phyloP scores from a whole-genome alignment of 176 grass and related monocot genomes.

The Olyra latifolia region DNA sequence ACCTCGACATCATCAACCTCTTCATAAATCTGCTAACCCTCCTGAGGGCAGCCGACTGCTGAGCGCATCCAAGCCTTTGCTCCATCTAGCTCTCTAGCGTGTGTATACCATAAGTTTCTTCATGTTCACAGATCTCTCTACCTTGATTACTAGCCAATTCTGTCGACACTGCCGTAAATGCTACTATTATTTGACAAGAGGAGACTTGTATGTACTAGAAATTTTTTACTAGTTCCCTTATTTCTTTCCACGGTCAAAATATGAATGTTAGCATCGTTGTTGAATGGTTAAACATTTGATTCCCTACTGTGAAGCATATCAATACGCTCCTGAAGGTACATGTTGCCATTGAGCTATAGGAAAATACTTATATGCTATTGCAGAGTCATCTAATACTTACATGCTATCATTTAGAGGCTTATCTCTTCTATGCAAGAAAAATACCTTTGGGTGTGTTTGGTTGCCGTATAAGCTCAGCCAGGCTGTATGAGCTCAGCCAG shows the following conservation, averaged over 20 bases:
- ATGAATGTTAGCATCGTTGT: background rate
- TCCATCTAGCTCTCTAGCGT: conserved; percentile 17
- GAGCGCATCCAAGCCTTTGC: background rate
- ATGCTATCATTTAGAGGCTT: too few relatives aligned
- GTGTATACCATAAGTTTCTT: conserved; percentile 29
- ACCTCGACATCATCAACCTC: conserved; percentile 70
- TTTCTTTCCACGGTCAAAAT: background rate
- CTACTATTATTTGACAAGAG: too few relatives aligned
- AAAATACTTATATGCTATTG: too few relatives aligned
- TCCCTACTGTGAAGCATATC: background rate
- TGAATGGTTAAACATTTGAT: background rate
- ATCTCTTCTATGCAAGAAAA: too few relatives aligned
- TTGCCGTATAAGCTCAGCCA: too few relatives aligned
- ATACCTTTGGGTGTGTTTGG: too few relatives aligned
- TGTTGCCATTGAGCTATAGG: too few relatives aligned
- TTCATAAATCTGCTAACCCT: conserved; percentile 54
- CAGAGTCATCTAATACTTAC: too few relatives aligned
- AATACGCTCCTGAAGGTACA: background rate
- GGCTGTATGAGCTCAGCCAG: too few relatives aligned
- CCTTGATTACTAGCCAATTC: background rate
- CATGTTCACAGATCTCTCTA: background rate
- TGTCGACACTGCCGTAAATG: background rate
- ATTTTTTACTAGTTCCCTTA: background rate
- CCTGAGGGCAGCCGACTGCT: conserved; percentile 47
- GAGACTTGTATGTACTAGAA: background rate